Conservation (phyloP, 306 rosid genomes). For the Dryas drummondii region DNA sequence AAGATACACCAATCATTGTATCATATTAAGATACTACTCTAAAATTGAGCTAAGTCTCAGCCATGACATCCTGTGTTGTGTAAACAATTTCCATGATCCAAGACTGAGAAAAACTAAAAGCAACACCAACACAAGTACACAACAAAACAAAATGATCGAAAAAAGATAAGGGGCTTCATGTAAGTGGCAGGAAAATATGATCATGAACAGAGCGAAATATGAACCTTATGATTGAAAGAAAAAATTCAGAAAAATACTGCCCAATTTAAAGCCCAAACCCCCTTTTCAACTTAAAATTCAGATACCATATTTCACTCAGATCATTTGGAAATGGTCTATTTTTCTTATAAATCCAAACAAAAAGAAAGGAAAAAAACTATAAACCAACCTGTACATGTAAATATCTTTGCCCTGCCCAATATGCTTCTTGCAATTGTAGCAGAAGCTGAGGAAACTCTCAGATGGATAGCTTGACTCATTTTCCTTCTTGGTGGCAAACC, state of each 20-base stretch:
- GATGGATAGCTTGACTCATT: constrained; percentile 30
- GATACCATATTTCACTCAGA: too few relatives aligned
- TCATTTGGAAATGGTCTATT: background rate
- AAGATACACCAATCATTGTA: background rate
- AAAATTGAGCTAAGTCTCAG: background rate
- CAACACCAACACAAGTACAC: background rate
- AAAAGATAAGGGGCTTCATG: background rate
- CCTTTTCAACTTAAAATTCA: too few relatives aligned
- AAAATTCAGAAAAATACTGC: background rate
- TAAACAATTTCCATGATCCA: background rate
- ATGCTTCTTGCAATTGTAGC: constrained; percentile 71
- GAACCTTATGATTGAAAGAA: background rate
- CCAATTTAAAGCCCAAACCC: too few relatives aligned
- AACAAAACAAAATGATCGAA: background rate
- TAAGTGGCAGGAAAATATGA: background rate
- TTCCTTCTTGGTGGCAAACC: constrained; percentile 31
- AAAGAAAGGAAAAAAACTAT: background rate
- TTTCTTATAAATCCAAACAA: background rate
- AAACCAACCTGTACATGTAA: constrained; percentile 88
- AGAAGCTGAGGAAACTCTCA: constrained; percentile 63
- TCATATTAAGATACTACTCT: constrained; percentile 2
- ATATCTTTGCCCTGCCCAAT: constrained; percentile 77
- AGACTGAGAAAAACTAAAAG: background rate
- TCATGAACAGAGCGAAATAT: background rate
- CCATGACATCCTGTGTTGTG: background rate